Evolutionary conservation across 805 yeast species (phyloP), one percentile per base, ranked within the genome.

Genomic region (Wickerhamiella spandovensis): DNA sequence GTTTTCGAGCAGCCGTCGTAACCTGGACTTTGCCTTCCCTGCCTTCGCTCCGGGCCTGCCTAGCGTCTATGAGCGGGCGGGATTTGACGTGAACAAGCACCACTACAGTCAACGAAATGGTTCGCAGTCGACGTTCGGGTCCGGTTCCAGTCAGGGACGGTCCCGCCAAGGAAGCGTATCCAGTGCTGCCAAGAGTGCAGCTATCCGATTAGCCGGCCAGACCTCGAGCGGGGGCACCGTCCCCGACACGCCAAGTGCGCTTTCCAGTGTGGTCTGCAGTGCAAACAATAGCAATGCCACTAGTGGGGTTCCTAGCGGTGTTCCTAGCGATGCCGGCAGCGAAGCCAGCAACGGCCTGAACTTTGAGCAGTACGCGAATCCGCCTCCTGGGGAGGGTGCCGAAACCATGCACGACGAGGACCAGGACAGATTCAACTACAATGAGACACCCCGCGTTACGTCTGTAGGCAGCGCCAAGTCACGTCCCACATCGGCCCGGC

Each of bases 41-140:
- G 67, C 69, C 1, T 64, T 69, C 44, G 61, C 63, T 7, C 62
- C 65, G 12, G 56, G 53, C 18, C 55, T 61, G 48, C 67, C 64
- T 38, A 60, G 65, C 42, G 71, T 68, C 25, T 69, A 65, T 51
- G 71, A 70, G 54, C 64, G 71, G 13, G 73, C 73, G 4, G 73
- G 73, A 9, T 69, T 70, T 51, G 71, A 67, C 38, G 67, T 64
- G 39, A 61, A 62, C 53, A 46, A 48, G 24, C 21, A 44, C 2
- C 25, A 10, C 17, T 35, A 13, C 46, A n/a, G 46, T 53, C 13
- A 41, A 51, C 43, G 20, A 25, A 18, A 22, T 20, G 37, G 53
- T 44, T 54, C 57, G 37, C 55, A 51, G 24, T 9, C 38, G 44
- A 21, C 42, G 48, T 23, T 28, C 28, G 8, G 46, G 35, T 25